Evolutionary conservation across 768 basidiomycete species (phyloP), one percentile per base, ranked within the genome.

Genomic region (Mycena sanguinolenta): DNA sequence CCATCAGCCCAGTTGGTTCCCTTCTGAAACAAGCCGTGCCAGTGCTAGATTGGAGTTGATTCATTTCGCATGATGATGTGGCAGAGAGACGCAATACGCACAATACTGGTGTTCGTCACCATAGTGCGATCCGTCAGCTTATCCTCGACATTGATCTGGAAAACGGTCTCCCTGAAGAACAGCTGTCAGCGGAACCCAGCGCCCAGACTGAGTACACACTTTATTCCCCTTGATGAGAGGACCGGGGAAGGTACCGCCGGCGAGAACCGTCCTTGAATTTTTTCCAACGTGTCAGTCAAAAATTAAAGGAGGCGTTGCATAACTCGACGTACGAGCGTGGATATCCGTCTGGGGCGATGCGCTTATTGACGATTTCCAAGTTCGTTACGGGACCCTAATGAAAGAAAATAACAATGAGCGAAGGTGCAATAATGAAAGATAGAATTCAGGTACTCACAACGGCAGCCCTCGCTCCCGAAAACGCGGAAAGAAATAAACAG

Each of bases 61-160:
- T 6, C 10, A 23, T 16, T 38, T 36, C 8, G 30, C 19, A 0
- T 4, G 12, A 46, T 12, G 44, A 46, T 12, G 12, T 6, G n/a
- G 3, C 12, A 14, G 34, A 38, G 13, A 23, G 3, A 55, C 32
- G 7, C 21, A 6, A 8, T 2, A 66, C 82, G 62, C 53, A 86
- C 86, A 36, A 87, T 79, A 9, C 79, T 81, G 46, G 83, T 86
- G 3, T 79, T 69, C 44, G 44, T 46, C n/a, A 46, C 16, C 44
- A 46, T 46, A n/a, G 4, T n/a, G 1, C 7, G 19, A 27, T 87
- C 82, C 2, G 73, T 76, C n/a, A 87, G 77, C 30, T 69, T 28
- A 57, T 87, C 81, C 23, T 77, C 69, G 28, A 87, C 82, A 39
- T 83, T 82, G 58, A 87, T 70, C 21, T 1, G n/a, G 34, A 65